Evolutionary conservation across 2,329 filamentous ascomycete genomes (phyloP).

Genomic region (Hymenoscyphus infarciens): DNA sequence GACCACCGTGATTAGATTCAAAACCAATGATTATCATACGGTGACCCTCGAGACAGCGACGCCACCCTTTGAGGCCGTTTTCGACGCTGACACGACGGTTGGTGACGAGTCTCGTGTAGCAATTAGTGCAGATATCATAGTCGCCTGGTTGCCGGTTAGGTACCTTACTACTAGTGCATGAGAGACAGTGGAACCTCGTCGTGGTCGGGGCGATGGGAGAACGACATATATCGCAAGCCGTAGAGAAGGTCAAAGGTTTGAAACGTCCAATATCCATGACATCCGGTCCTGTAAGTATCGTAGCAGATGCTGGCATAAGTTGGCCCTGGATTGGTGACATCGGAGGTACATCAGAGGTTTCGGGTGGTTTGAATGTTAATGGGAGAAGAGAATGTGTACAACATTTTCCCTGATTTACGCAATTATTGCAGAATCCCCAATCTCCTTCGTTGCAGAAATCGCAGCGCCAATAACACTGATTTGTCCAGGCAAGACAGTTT

Average conservation of each 20-base stretch:
- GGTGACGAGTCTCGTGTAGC: constrained; percentile 67
- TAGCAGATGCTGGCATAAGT: constrained; percentile 44
- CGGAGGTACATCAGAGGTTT: constrained; percentile 38
- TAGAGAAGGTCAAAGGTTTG: constrained; percentile 67
- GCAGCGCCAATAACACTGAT: constrained; percentile 89
- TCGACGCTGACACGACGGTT: constrained; percentile 65
- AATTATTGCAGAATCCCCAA: constrained; percentile 90
- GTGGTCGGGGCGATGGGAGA: constrained; percentile 66
- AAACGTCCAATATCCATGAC: constrained; percentile 49
- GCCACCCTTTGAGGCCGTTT: constrained; percentile 79
- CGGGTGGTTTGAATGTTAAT: constrained; percentile 55
- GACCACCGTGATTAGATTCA: constrained; percentile 62
- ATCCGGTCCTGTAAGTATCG: constrained; percentile 46
- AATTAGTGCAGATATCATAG: constrained; percentile 78
- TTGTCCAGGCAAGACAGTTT: constrained; percentile 67
- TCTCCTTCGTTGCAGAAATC: constrained; percentile 84
- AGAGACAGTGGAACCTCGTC: constrained; percentile 75
- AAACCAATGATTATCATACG: constrained; percentile 82
- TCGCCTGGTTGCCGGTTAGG: constrained; percentile 58
- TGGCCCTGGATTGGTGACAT: constrained; percentile 39
- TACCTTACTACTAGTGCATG: constrained; percentile 59
- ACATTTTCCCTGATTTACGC: constrained; percentile 75
- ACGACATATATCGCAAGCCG: constrained; percentile 75
- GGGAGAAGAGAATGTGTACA: constrained; percentile 82
- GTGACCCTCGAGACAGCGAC: constrained; percentile 75